Evolutionary conservation across 495 filamentous ascomycete genomes (phyloP).

Genomic region (Daldinia childiae): DNA sequence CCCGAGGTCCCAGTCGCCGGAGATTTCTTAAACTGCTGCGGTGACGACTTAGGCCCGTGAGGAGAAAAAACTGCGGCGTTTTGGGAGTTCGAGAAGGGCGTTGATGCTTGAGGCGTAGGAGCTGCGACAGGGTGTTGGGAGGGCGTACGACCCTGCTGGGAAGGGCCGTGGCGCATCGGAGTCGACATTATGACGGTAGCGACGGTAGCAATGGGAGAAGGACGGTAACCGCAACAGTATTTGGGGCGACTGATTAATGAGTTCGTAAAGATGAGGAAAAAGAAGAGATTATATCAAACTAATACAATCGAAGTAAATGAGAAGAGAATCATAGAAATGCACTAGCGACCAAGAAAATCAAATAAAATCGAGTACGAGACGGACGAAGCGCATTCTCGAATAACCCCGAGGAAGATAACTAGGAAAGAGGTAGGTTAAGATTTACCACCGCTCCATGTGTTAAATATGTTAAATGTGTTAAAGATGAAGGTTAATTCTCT

Average conservation of each 20-base stretch:
- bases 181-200: slow-evolving; percentile 57
- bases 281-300: background rate
- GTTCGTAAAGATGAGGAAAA: background rate
- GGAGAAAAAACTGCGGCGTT: slow-evolving; percentile 62
- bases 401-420: background rate
- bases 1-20: slow-evolving; percentile 52
- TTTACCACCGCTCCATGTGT: background rate
- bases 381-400: slow-evolving; percentile 5
- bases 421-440: background rate
- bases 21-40: slow-evolving; percentile 66
- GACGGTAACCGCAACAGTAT: background rate
- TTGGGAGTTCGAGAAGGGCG: slow-evolving; percentile 59
- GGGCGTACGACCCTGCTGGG: slow-evolving; percentile 60
- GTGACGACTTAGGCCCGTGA: slow-evolving; percentile 59
- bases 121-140: slow-evolving; percentile 58
- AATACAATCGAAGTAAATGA: background rate
- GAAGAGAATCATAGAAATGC: background rate
- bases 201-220: background rate
- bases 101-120: slow-evolving; percentile 64
- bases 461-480: background rate
- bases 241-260: background rate
- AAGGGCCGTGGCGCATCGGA: slow-evolving; percentile 59
- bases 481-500: background rate
- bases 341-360: slow-evolving; percentile 11
- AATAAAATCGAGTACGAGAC: background rate